Evolutionary conservation across 805 yeast species (phyloP), one percentile per base, ranked within the genome.

Genomic region (Ogataea trehaloabstinens): DNA sequence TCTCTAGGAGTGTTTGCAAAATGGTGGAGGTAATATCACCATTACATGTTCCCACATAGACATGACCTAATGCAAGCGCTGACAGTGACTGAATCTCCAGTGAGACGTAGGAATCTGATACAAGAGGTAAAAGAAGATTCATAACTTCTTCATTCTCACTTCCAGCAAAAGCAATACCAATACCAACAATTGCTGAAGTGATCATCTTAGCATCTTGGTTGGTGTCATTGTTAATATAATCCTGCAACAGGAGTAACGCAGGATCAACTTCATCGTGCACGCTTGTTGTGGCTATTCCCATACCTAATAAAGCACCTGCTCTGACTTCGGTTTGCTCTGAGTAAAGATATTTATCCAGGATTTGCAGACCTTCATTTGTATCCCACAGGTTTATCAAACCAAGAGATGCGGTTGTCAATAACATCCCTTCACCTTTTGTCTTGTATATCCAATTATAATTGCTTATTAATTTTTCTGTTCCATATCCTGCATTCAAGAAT

Each of bases 221-320:
- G 18, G 53, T 46, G 19, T 59, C 63, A 24, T 52, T 47, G 34
- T 52, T 54, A 24, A 64, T 51, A 55, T 85, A 86, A 47, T 91
- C 98, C 62, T 82, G 88, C 47, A 93, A 73, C 49, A 93, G 67
- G 20, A 95, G 80, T 45, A 87, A 71, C 5, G 97, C 91, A 2
- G 97, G 91, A 48, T 89, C 98, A 30, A 90, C 87, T 46, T 91
- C 99, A 59, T 91, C 96, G 64, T 87, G 96, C 39, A 93, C 91
- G 64, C 95, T 95, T 17, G 95, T 74, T 20, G 95, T 86, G 5
- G 88, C 82, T 34, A 93, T 75, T 62, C 98, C 99, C 63, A 88
- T 87, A 62, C 98, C 99, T 49, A 93, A 73, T 42, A 93, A 71
- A 4, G 99, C 96, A 65, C 99, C 99, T 5, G 98, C 96, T 66